Percentiles rank a stretch among this genome's conserved stretches.
phyloP scores from a whole-genome alignment of 306 rosid species.

The Prunus davidiana region DNA sequence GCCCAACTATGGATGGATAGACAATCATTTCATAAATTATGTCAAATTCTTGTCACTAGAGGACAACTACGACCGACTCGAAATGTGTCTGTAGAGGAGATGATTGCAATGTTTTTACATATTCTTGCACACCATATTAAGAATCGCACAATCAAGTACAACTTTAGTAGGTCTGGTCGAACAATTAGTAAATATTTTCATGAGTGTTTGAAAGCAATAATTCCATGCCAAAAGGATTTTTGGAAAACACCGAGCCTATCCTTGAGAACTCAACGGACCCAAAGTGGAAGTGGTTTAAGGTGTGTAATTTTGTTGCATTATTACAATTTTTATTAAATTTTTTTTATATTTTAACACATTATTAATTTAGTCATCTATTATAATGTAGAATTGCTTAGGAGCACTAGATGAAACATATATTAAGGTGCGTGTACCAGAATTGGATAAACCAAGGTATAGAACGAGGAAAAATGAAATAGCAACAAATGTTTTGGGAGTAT shows the following conservation, averaged over 20 bases:
- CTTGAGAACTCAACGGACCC: neutral
- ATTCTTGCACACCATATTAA: neutral
- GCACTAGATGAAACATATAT: too few relatives aligned
- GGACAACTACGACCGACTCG: neutral
- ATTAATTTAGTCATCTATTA: too few relatives aligned
- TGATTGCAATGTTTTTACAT: neutral
- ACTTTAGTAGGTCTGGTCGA: neutral
- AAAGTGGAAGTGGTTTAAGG: constrained; percentile 14
- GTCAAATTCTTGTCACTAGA: neutral
- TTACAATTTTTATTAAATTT: too few relatives aligned
- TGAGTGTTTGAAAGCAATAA: constrained; percentile 9
- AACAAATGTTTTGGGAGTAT: too few relatives aligned
- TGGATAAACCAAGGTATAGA: too few relatives aligned
- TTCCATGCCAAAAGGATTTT: neutral
- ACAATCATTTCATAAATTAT: neutral
- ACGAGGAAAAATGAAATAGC: too few relatives aligned
- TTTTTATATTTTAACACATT: too few relatives aligned
- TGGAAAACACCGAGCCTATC: neutral
- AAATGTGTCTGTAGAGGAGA: constrained; percentile 6
- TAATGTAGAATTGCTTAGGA: too few relatives aligned
- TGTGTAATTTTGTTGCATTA: neutral
- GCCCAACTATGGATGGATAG: neutral
- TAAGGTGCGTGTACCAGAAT: too few relatives aligned
- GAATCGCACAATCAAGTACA: neutral
- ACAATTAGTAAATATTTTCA: neutral